A percentile compares a stretch with the other conserved stretches of the same genome.
These are phyloP conservation scores for Phialemonium atrogriseum DNA, from an alignment of 2,329 filamentous ascomycete genomes.

Conservation along the genomic window DNA sequence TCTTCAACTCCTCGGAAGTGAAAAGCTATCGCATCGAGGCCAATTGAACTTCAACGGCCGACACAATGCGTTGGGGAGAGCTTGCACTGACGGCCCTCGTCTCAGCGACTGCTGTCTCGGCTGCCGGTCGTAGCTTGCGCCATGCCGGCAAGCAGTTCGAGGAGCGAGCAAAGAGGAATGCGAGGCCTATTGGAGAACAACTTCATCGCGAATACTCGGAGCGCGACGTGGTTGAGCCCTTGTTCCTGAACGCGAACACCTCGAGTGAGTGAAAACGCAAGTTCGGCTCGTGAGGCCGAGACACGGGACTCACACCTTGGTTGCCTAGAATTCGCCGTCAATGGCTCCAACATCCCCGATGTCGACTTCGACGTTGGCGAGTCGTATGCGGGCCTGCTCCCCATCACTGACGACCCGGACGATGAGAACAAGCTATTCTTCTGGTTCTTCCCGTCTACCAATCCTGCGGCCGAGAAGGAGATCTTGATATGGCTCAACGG, in stretches of 20 bases:
- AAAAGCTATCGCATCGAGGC: no score
- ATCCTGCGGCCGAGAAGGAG: slow-evolving; percentile 42
- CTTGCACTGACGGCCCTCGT: not conserved
- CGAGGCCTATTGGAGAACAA: not conserved
- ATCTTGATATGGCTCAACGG: slow-evolving; percentile 57
- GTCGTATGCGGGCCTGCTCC: slow-evolving; percentile 54
- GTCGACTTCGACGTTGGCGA: slow-evolving; percentile 62
- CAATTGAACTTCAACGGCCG: not conserved
- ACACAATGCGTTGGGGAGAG: not conserved
- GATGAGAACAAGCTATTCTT: slow-evolving; percentile 48
- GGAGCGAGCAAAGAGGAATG: not conserved
- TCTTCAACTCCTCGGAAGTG: no score
- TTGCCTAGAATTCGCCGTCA: slow-evolving; percentile 49
- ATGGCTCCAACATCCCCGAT: slow-evolving; percentile 57
- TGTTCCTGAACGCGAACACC: slow-evolving; percentile 12
- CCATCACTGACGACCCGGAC: slow-evolving; percentile 40
- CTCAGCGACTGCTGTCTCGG: not conserved
- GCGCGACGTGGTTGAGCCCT: slow-evolving; percentile 1
- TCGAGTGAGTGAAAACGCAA: slow-evolving; percentile 5
- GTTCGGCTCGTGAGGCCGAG: not conserved
- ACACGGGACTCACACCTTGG: not conserved
- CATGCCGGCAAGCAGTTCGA: slow-evolving; percentile 2
- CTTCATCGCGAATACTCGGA: not conserved
- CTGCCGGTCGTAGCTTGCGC: slow-evolving; percentile 2
- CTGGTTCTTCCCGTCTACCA: slow-evolving; percentile 57